phyloP scores from a whole-genome alignment of 2,329 filamentous ascomycete genomes.

The Diaporthe sp. region DNA sequence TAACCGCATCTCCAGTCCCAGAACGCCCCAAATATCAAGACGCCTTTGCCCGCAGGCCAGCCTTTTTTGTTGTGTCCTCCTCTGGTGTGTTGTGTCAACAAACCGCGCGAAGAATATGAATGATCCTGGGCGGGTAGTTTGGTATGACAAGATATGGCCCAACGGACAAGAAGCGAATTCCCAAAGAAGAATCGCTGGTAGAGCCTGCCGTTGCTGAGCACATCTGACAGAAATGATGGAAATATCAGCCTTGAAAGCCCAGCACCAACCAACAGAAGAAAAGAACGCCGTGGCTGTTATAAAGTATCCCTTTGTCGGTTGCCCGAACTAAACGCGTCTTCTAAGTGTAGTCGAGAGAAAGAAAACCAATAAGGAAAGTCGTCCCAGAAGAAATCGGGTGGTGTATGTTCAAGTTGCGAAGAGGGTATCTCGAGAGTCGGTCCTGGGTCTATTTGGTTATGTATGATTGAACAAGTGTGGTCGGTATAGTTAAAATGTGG shows the following conservation, averaged over 20 bases:
- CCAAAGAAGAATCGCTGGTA: not conserved
- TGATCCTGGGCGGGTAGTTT: not conserved
- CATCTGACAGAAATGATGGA: conserved; percentile 1
- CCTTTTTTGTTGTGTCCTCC: not conserved
- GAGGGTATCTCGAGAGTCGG: conserved; percentile 39
- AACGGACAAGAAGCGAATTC: not conserved
- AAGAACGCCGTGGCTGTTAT: conserved; percentile 32
- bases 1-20: conserved; percentile 7
- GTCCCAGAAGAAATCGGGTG: conserved; percentile 15
- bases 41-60: conserved; percentile 15
- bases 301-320: conserved; percentile 40
- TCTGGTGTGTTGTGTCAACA: conserved; percentile 2
- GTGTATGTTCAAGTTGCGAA: conserved; percentile 39
- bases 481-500: not conserved
- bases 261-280: conserved; percentile 34
- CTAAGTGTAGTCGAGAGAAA: conserved; percentile 32
- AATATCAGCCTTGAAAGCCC: not conserved
- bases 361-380: conserved; percentile 33
- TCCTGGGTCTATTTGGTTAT: conserved; percentile 19
- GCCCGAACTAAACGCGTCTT: conserved; percentile 42
- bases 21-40: conserved; percentile 23
- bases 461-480: not conserved
- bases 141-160: not conserved
- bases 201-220: not conserved
- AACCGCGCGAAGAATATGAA: not conserved